Conservation (phyloP, 345 rosid genomes). For the Gynandropsis gynandra region DNA sequence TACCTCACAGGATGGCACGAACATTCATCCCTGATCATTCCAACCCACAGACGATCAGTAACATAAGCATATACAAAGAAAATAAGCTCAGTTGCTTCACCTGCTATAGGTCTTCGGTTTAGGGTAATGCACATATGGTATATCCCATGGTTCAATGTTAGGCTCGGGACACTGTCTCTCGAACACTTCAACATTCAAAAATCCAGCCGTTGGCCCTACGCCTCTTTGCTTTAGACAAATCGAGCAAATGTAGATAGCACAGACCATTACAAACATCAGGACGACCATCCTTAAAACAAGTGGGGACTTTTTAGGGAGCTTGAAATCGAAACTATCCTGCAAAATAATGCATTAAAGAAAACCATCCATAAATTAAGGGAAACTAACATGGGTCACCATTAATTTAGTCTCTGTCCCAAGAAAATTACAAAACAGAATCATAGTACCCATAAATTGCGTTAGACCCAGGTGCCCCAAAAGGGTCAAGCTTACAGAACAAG, state of each 20-base stretch:
- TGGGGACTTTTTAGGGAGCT: constrained; percentile 81
- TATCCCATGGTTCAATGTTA: constrained; percentile 82
- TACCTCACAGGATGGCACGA: constrained; percentile 81
- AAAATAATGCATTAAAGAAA: neutral
- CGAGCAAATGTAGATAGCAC: constrained; percentile 75
- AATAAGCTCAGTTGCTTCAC: constrained; percentile 25
- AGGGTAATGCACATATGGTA: constrained; percentile 84
- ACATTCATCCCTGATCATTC: constrained; percentile 69
- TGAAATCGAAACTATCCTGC: constrained; percentile 65
- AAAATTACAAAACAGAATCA: too few species aligned
- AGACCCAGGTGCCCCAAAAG: too few species aligned
- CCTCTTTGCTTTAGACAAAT: constrained; percentile 81
- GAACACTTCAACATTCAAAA: constrained; percentile 45
- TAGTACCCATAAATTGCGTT: too few species aligned
- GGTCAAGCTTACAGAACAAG: too few species aligned
- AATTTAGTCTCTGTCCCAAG: too few species aligned
- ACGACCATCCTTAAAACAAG: constrained; percentile 75
- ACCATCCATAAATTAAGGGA: too few species aligned
- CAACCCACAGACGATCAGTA: constrained; percentile 3
- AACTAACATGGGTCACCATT: too few species aligned
- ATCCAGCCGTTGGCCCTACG: constrained; percentile 34
- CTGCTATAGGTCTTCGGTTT: constrained; percentile 71
- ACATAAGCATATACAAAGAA: neutral
- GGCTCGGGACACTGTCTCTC: constrained; percentile 71
- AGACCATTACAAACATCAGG: constrained; percentile 65